A percentile compares a stretch with the other conserved stretches of the same genome.
Evolutionary conservation across 2,329 filamentous ascomycete species (phyloP).

Genomic region (Alternaria gaisen): DNA sequence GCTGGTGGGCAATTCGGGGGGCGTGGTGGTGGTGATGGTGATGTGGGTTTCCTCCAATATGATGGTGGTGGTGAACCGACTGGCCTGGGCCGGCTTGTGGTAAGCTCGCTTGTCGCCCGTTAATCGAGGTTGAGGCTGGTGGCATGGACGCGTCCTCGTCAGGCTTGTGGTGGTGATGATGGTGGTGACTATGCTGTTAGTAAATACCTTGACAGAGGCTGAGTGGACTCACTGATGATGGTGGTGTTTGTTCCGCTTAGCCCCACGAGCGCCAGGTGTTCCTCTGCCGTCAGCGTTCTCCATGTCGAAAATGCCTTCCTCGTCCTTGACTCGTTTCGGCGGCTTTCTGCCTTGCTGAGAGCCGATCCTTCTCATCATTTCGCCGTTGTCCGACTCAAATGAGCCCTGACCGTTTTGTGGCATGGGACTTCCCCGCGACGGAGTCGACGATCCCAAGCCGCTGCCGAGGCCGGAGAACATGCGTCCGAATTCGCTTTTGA

Average conservation of each 20-base stretch:
- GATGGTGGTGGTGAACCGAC: constrained; percentile 50
- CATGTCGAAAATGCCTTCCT: constrained; percentile 70
- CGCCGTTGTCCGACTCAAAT: constrained; percentile 40
- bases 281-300: constrained; percentile 71
- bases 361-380: constrained; percentile 44
- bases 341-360: constrained; percentile 50
- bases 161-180: constrained; percentile 64
- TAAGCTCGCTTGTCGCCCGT: constrained; percentile 37
- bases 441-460: constrained; percentile 67
- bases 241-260: constrained; percentile 70
- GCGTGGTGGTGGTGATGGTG: constrained; percentile 48
- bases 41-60: constrained; percentile 49
- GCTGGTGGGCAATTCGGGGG: constrained; percentile 35
- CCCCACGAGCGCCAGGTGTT: constrained; percentile 71
- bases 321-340: constrained; percentile 75
- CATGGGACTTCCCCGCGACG: constrained; percentile 62
- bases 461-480: constrained; percentile 94
- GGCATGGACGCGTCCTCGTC: constrained; percentile 58
- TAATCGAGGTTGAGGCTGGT: constrained; percentile 30
- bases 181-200: constrained; percentile 59
- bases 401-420: constrained; percentile 42
- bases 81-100: constrained; percentile 42
- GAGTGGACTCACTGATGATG: constrained; percentile 66
- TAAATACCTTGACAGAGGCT: constrained; percentile 9
- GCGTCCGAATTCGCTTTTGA: constrained; percentile 93